These are phyloP conservation scores for Jimgerdemannia lactiflua DNA, from an alignment of 192 early-diverging fungal genomes.

Conservation along the genomic window DNA sequence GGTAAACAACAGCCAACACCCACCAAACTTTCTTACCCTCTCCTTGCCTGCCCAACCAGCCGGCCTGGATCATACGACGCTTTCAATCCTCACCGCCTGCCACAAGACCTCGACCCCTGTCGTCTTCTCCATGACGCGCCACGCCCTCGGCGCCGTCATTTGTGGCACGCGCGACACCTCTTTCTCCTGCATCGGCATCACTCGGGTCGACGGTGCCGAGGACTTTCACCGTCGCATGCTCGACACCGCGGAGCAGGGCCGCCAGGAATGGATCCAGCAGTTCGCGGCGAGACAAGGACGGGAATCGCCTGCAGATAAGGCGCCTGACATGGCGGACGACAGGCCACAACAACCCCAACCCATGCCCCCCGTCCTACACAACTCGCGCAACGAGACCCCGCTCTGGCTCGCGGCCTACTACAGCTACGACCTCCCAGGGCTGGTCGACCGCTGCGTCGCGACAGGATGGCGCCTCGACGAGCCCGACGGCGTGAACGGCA, in stretches of 20 bases:
- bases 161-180: not conserved
- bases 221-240: not conserved
- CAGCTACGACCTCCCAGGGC: not conserved
- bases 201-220: not conserved
- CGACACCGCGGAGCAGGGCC: not conserved
- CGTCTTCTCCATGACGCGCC: not conserved
- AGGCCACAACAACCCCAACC: not conserved
- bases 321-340: not conserved
- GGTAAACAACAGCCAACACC: too few relatives aligned
- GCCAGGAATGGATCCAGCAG: not conserved
- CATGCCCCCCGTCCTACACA: not conserved
- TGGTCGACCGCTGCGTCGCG: not conserved
- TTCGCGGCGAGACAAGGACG: not conserved
- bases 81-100: not conserved
- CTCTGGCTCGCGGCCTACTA: constrained; percentile 1
- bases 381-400: not conserved
- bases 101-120: not conserved
- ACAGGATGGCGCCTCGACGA: not conserved
- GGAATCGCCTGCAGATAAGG: not conserved
- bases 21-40: too few relatives aligned
- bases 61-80: not conserved
- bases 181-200: not conserved
- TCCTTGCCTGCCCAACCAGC: not conserved
- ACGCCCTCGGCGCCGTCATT: not conserved
- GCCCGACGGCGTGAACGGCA: not conserved